Conservation (phyloP, 2,329 filamentous ascomycete species). For the Calonectria henricotiae region DNA sequence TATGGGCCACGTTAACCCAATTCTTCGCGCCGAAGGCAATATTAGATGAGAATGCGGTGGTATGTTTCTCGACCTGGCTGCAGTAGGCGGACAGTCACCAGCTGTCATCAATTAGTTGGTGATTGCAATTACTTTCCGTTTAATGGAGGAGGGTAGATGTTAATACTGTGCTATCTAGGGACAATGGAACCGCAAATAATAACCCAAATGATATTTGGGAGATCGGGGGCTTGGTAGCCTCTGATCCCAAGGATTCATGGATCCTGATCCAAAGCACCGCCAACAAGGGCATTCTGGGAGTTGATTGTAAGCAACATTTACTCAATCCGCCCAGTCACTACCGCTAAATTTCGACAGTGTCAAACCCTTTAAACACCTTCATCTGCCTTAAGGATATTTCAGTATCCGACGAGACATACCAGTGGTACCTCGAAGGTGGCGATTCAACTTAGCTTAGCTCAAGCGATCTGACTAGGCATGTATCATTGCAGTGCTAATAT, state of each 20-base stretch:
- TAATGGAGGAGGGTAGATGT: too few species aligned
- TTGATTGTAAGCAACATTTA: background rate
- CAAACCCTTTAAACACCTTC: background rate
- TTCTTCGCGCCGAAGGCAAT: constrained; percentile 5
- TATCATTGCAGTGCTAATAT: too few species aligned
- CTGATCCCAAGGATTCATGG: background rate
- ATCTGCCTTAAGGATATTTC: background rate
- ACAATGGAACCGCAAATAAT: background rate
- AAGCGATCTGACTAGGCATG: background rate
- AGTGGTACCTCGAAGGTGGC: constrained; percentile 13
- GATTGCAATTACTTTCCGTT: background rate
- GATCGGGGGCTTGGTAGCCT: constrained; percentile 2
- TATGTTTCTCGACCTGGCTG: background rate
- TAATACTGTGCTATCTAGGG: background rate
- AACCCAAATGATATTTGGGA: constrained; percentile 12
- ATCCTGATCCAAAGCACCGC: constrained; percentile 12
- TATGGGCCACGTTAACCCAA: background rate
- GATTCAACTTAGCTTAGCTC: background rate
- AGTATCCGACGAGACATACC: background rate
- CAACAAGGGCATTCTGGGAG: background rate
- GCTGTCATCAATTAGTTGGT: background rate
- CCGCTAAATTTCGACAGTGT: background rate
- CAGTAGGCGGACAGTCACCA: background rate
- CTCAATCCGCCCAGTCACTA: too few species aligned
- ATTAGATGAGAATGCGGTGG: constrained; percentile 8